Conservation (phyloP, 495 filamentous ascomycete genomes). For the Aspergillus leporis region DNA sequence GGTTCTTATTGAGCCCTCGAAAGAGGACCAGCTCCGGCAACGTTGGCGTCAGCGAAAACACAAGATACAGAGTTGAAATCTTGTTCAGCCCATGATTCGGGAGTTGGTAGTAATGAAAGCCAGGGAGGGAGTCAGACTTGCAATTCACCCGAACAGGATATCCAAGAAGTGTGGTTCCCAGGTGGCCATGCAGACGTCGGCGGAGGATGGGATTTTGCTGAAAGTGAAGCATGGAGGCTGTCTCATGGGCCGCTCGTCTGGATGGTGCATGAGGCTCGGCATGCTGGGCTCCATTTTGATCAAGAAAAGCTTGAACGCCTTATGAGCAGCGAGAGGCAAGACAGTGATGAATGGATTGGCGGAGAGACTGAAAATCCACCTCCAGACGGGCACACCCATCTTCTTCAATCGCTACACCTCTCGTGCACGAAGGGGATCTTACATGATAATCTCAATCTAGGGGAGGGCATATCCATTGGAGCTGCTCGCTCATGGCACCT, state of each 20-base stretch:
- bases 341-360: neutral
- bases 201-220: conserved; percentile 69
- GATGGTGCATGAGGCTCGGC: conserved; percentile 77
- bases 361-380: neutral
- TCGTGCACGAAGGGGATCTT: conserved; percentile 47
- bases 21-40: neutral
- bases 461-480: conserved; percentile 52
- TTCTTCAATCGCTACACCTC: neutral
- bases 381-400: conserved; percentile 21
- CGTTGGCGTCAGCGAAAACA: neutral
- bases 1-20: neutral
- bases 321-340: conserved; percentile 21
- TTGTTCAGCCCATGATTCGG: no score
- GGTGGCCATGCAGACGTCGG: conserved; percentile 81
- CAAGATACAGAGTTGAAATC: neutral
- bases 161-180: conserved; percentile 78
- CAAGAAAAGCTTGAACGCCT: conserved; percentile 61
- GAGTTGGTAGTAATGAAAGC: no score
- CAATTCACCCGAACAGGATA: conserved; percentile 51
- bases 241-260: conserved; percentile 73
- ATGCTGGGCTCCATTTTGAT: conserved; percentile 69
- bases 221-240: conserved; percentile 54
- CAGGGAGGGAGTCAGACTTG: neutral
- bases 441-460: conserved; percentile 69
- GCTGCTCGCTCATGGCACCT: conserved; percentile 69